phyloP scores from a whole-genome alignment of 2,329 filamentous ascomycete species.

The Calonectria montana region DNA sequence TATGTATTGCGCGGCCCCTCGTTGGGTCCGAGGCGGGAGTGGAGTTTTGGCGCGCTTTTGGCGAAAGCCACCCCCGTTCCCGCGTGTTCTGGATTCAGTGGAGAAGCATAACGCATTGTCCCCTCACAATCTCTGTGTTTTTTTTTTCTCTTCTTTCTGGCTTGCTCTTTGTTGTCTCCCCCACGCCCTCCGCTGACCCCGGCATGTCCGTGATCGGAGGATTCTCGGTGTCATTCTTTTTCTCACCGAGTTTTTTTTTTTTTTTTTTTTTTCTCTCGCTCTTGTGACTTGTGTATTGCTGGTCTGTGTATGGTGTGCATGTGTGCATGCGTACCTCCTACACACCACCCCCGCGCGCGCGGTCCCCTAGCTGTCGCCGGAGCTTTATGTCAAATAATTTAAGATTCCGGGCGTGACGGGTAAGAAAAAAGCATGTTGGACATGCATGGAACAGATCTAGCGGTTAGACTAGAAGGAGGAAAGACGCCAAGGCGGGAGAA shows the following conservation, averaged over 20 bases:
- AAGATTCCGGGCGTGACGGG: no score
- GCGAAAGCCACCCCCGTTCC: background rate
- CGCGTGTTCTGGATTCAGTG: conserved; percentile 1
- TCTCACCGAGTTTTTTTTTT: background rate
- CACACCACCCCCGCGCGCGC: no score
- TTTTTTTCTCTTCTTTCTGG: background rate
- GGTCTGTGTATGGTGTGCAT: no score
- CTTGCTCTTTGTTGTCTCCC: background rate
- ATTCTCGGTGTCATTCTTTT: background rate
- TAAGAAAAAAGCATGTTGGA: no score
- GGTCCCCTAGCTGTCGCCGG: no score
- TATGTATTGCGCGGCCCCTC: background rate
- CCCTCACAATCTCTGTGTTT: background rate
- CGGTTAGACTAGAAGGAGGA: background rate
- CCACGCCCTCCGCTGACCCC: background rate
- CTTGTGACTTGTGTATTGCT: no score
- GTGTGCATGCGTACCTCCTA: no score
- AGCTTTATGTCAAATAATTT: no score
- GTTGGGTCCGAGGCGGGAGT: background rate
- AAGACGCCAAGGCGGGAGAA: background rate
- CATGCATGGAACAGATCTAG: conserved; percentile 4
- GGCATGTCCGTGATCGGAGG: background rate
- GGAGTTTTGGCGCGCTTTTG: background rate
- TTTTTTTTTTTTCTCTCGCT: background rate
- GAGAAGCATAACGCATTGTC: conserved; percentile 1